Evolutionary conservation across 2,329 filamentous ascomycete species (phyloP).

Genomic region (Drechslerella stenobrocha): DNA sequence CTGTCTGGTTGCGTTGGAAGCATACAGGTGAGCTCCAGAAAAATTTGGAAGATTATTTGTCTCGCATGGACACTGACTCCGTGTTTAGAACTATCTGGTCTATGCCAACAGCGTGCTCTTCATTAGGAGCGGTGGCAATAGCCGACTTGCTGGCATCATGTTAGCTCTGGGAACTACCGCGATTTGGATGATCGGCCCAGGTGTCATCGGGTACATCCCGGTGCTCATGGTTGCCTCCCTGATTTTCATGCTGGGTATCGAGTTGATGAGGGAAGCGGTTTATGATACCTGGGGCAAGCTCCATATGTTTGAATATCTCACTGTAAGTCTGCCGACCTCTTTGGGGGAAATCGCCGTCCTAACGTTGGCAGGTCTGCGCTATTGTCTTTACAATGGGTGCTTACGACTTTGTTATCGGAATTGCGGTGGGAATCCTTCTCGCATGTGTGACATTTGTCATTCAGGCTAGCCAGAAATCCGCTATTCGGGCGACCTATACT

Average conservation of each 20-base stretch:
- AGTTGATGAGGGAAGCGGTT: slow-evolving; percentile 83
- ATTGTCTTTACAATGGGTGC: slow-evolving; percentile 56
- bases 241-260: slow-evolving; percentile 93
- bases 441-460: slow-evolving; percentile 90
- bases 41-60: background rate
- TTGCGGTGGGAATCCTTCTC: slow-evolving; percentile 85
- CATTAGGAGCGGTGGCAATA: slow-evolving; percentile 87
- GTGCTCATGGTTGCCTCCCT: slow-evolving; percentile 95
- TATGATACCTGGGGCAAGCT: slow-evolving; percentile 87
- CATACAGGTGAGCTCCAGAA: slow-evolving; percentile 64
- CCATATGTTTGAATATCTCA: slow-evolving; percentile 83
- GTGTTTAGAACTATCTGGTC: slow-evolving; percentile 84
- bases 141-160: slow-evolving; percentile 80
- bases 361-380: slow-evolving; percentile 23
- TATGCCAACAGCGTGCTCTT: slow-evolving; percentile 98
- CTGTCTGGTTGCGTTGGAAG: slow-evolving; percentile 83
- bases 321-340: slow-evolving; percentile 60
- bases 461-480: slow-evolving; percentile 85
- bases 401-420: slow-evolving; percentile 94
- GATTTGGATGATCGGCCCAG: slow-evolving; percentile 81
- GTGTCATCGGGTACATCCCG: slow-evolving; percentile 88
- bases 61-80: slow-evolving; percentile 51
- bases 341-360: background rate
- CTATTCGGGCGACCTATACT: slow-evolving; percentile 85
- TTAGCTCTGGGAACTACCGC: slow-evolving; percentile 77